Evolutionary conservation across 805 yeast genomes (phyloP), one percentile per base, ranked within the genome.

Genomic region (Kluyveromyces dobzhanskii): DNA sequence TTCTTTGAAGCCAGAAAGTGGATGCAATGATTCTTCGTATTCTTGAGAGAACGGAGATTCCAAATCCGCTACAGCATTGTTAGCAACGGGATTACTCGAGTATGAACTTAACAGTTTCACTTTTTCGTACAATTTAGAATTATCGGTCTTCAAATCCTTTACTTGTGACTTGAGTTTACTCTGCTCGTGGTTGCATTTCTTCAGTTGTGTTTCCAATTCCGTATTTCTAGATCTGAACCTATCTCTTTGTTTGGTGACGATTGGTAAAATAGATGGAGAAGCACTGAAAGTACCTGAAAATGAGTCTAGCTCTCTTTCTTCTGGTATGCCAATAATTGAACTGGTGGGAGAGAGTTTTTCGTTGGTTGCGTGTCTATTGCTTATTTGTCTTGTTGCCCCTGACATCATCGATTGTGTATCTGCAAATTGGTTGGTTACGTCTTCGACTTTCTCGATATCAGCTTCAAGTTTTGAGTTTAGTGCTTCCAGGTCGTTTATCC

Each of bases 161-260:
- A 84, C 62, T 49, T 85, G 86, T 38, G 80, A 61, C 43, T 78
- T 77, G 47, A 85, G 65, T 41, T 80, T 84, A 28, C 66, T 69
- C 19, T 80, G 68, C 29, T 69, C 67, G 16, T 63, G 56, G 37
- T 67, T 67, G 45, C 73, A 76, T 47, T 73, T 75, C 56, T 83
- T 78, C 28, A 80, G 52, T 50, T 86, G 94, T 40, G 82, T 82
- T 57, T 90, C 97, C 39, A 92, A 69, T 55, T 85, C 95, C 41
- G 73, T 75, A 52, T 82, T 85, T 39, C 86, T 72, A n/a, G 75
- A 72, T 51, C 94, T 78, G 67, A 88, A 87, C 45, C 98, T 69
- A 59, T 90, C 98, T 57, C 98, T 77, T 64, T 90, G 98, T 54
- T 90, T 88, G 11, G 96, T 87, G 21, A 92, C 76, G 38, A 90